Evolutionary conservation across 2,329 filamentous ascomycete genomes (phyloP), one percentile per base, ranked within the genome.

Genomic region (Colletotrichum theobromicola): DNA sequence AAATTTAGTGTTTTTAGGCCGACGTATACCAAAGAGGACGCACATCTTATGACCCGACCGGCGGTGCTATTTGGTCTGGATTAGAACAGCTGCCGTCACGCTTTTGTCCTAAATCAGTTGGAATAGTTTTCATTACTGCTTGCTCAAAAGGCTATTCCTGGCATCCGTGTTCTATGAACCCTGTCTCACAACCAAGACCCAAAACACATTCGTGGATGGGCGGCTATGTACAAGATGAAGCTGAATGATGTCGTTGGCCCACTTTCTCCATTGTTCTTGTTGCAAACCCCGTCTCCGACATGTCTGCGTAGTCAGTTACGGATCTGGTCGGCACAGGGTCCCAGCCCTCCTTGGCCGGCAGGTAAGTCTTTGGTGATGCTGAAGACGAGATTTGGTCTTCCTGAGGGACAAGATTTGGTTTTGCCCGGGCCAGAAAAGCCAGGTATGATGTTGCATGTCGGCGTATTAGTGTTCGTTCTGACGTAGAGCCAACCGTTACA

Each of bases 401-500:
- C 76, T 7, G 68, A 67, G 13, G 77, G 76, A 24, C 77, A 78
- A 15, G 61, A 9, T 7, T 63, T 46, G 32, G 67, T 58, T 12
- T 35, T 42, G 16, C 69, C 67, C 4, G 73, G 67, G 16, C 77
- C 77, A 21, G 46, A 5, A 57, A 72, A 76, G 21, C 75, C 75
- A 30, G 67, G 30, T 15, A 78, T 77, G 18, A 76, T 55, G 64
- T 72, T 76, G 70, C 77, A 78, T 3, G 61, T 28, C 4, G 76
- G 76, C 2, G 61, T 72, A 5, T 61, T 57, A 12, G 30, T 63
- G 28, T 63, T 64, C 3, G 26, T 28, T 4, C 64, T 50, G 55
- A 75, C 63, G 46, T 70, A 77, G 8, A 78, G 30, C 77, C 77
- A 78, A 13, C 72, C 77, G 32, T 78, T 78, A 55, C 77, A 78